Conservation (phyloP, 495 filamentous ascomycete species). For the Xylaria nigripes region DNA sequence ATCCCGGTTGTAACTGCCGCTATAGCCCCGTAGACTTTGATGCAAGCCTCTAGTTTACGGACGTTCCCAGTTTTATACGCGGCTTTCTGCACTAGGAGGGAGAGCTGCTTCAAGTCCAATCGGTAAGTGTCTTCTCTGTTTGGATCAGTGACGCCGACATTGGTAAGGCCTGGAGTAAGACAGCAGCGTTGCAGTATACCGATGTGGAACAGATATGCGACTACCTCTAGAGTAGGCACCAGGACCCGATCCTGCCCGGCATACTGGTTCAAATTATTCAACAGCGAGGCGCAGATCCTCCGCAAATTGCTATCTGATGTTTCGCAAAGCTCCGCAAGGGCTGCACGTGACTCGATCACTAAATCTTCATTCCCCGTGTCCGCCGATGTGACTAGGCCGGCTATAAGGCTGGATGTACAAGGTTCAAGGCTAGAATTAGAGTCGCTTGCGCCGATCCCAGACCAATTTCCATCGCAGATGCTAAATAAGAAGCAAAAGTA, state of each 20-base stretch:
- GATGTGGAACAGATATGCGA: conserved; percentile 64
- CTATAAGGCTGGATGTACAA: conserved; percentile 47
- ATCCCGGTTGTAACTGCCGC: conserved; percentile 11
- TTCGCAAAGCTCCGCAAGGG: conserved; percentile 49
- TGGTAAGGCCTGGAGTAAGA: neutral
- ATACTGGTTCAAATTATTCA: conserved; percentile 29
- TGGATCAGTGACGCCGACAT: neutral
- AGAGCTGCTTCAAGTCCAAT: conserved; percentile 46
- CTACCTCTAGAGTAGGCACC: conserved; percentile 65
- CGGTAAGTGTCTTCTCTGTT: conserved; percentile 29
- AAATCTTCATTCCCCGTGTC: conserved; percentile 78
- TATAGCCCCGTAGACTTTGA: conserved; percentile 68
- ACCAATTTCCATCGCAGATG: conserved; percentile 21
- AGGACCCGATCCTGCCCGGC: conserved; percentile 58
- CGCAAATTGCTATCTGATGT: conserved; percentile 23
- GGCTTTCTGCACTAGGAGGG: conserved; percentile 61
- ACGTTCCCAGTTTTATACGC: conserved; percentile 77
- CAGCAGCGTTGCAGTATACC: conserved; percentile 30
- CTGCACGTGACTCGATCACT: conserved; percentile 62
- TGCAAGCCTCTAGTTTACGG: conserved; percentile 65
- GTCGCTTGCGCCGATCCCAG: neutral
- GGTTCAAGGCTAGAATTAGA: conserved; percentile 4
- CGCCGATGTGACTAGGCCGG: conserved; percentile 74
- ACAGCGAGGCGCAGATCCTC: conserved; percentile 27
- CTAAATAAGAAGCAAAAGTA: conserved; percentile 47